phyloP scores from a whole-genome alignment of 169 alveolate species.

The Neospora caninum region DNA sequence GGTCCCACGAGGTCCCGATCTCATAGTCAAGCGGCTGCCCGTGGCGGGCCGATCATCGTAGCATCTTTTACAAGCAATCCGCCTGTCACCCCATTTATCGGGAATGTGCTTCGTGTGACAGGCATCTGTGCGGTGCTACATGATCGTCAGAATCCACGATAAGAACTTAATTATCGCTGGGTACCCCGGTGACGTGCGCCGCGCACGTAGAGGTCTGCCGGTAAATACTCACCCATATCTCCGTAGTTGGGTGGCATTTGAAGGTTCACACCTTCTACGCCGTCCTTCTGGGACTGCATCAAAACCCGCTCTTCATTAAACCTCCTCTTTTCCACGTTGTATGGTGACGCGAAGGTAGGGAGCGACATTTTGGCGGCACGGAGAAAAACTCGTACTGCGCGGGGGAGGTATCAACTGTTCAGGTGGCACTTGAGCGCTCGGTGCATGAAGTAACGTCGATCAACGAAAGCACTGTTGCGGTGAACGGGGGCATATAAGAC shows the following conservation, averaged over 20 bases:
- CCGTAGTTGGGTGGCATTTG: constrained; percentile 70
- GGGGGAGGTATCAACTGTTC: background rate
- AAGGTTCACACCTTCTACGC: constrained; percentile 41
- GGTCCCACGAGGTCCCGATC: too few species aligned
- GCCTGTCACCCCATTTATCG: too few species aligned
- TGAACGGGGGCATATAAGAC: background rate
- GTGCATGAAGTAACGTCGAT: background rate
- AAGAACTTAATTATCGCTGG: too few species aligned
- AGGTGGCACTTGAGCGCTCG: background rate
- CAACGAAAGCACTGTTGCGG: background rate
- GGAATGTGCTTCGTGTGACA: too few species aligned
- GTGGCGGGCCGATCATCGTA: too few species aligned
- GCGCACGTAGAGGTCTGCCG: too few species aligned
- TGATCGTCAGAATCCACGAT: too few species aligned
- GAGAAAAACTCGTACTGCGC: background rate
- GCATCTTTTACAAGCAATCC: too few species aligned
- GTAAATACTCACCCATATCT: constrained; percentile 73
- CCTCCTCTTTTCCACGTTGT: constrained; percentile 75
- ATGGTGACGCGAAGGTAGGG: constrained; percentile 73
- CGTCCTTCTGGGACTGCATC: constrained; percentile 62
- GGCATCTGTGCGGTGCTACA: too few species aligned
- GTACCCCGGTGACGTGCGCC: too few species aligned
- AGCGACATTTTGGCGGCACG: constrained; percentile 27
- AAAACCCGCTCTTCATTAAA: constrained; percentile 46
- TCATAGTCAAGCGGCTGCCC: too few species aligned